Evolutionary conservation across 1,139 yeast genomes (phyloP), one percentile per base, ranked within the genome.

Genomic region (Maudiozyma humilis): DNA sequence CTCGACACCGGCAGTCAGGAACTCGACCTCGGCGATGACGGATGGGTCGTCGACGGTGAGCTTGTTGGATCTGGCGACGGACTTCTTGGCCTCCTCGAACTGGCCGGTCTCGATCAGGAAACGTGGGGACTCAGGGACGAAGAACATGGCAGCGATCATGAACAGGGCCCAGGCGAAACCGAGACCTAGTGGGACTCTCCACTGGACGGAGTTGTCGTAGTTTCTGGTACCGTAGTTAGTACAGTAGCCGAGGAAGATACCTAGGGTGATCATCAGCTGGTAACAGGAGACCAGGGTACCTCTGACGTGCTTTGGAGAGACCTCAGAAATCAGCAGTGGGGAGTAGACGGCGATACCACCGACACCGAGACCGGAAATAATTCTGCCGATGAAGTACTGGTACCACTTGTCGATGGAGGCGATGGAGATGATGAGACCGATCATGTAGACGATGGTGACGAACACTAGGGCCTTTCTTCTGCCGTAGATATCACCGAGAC

Each of bases 311-410:
- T 75, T 77, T 54, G 85, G 84, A 51, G 82, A 65, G 47, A 79
- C 69, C 63, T 79, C 84, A 35, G 82, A 74, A 56, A 77, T 78
- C 65, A 76, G 77, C 65, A 77, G 70, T 47, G 84, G 84, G 50
- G 75, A 70, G 38, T 76, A 69, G 43, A 79, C 79, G 44, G 82
- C 70, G 51, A 77, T 71, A 49, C 78, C 71, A 63, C 83, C 83
- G 54, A 41, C 44, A 41, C 44, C 44, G 18, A 41, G 12, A 41
- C 44, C n/a, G n/a, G n/a, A n/a, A n/a, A n/a, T n/a, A n/a, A n/a
- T n/a, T n/a, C n/a, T n/a, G n/a, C n/a, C n/a, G n/a, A n/a, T n/a
- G n/a, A n/a, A n/a, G n/a, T n/a, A n/a, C n/a, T n/a, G n/a, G n/a
- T n/a, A n/a, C n/a, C n/a, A n/a, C n/a, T n/a, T n/a, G n/a, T n/a